Percentiles rank a stretch among this genome's conserved stretches.
phyloP scores from a whole-genome alignment of 1,284 basidiomycete genomes.

The Ceratobasidium sp. region DNA sequence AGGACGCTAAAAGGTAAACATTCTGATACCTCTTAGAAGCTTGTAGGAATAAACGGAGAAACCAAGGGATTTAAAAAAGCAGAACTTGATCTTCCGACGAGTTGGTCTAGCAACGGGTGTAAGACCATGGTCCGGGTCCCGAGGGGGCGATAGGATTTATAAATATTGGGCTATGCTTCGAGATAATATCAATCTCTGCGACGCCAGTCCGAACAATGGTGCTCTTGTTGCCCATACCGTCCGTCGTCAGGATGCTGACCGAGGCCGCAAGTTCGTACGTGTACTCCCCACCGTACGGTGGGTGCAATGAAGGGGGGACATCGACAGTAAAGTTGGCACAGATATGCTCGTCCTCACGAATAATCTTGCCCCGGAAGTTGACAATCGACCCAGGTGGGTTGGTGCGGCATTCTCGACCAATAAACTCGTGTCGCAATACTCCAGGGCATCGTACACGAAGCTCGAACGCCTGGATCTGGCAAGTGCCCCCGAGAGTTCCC shows the following conservation, averaged over 20 bases:
- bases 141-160: conserved; percentile 33
- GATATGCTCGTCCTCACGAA: conserved; percentile 27
- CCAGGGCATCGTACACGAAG: conserved; percentile 26
- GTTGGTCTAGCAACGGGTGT: not conserved
- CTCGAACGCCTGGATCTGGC: conserved; percentile 31
- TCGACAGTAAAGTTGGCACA: conserved; percentile 34
- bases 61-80: not conserved
- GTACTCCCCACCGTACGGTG: conserved; percentile 17
- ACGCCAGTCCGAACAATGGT: conserved; percentile 25
- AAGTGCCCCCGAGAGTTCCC: conserved; percentile 29
- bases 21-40: not conserved
- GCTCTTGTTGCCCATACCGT: conserved; percentile 24
- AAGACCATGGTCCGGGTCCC: conserved; percentile 21
- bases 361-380: conserved; percentile 28
- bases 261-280: conserved; percentile 26
- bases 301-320: conserved; percentile 28
- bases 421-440: conserved; percentile 21
- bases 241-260: conserved; percentile 24
- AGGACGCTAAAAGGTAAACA: not conserved
- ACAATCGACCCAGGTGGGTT: conserved; percentile 24
- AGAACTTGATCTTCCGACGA: not conserved
- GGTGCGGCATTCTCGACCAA: conserved; percentile 25
- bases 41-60: not conserved
- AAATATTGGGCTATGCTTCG: conserved; percentile 27
- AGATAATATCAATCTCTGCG: conserved; percentile 27